Conservation (phyloP, 2,329 filamentous ascomycete genomes). For the Ophiocordyceps sinensis region DNA sequence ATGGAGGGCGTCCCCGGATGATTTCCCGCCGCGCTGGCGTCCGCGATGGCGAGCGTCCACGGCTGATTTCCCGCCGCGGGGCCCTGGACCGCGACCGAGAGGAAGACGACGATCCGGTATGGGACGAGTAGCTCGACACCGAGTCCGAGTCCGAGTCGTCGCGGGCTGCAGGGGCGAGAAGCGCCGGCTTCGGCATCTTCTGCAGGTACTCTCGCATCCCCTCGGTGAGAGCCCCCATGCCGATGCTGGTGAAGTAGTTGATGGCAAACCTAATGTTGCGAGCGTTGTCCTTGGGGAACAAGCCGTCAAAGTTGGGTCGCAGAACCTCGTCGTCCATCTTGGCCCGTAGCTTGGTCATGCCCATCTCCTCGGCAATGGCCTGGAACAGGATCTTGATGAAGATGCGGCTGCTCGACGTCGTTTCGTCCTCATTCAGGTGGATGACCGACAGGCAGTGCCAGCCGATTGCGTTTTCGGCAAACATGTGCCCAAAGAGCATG, state of each 20-base stretch:
- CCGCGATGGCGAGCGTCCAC: constrained; percentile 4
- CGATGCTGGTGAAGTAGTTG: constrained; percentile 98
- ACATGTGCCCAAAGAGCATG: constrained; percentile 82
- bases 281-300: constrained; percentile 82
- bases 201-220: constrained; percentile 85
- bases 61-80: neutral
- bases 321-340: constrained; percentile 67
- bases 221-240: constrained; percentile 88
- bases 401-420: constrained; percentile 89
- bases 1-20: constrained; percentile 2
- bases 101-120: constrained; percentile 22
- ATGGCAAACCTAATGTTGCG: constrained; percentile 92
- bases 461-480: constrained; percentile 75
- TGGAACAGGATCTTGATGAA: constrained; percentile 98
- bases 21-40: neutral
- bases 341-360: constrained; percentile 64
- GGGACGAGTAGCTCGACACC: constrained; percentile 66
- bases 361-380: constrained; percentile 74
- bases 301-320: constrained; percentile 61
- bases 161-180: constrained; percentile 49
- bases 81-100: constrained; percentile 4
- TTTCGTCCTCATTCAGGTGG: constrained; percentile 91
- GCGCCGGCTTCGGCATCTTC: constrained; percentile 73
- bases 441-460: constrained; percentile 82
- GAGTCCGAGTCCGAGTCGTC: constrained; percentile 55